These are phyloP conservation scores for Diplocarpon rosae DNA, from an alignment of 2,329 filamentous ascomycete genomes.

Conservation along the genomic window DNA sequence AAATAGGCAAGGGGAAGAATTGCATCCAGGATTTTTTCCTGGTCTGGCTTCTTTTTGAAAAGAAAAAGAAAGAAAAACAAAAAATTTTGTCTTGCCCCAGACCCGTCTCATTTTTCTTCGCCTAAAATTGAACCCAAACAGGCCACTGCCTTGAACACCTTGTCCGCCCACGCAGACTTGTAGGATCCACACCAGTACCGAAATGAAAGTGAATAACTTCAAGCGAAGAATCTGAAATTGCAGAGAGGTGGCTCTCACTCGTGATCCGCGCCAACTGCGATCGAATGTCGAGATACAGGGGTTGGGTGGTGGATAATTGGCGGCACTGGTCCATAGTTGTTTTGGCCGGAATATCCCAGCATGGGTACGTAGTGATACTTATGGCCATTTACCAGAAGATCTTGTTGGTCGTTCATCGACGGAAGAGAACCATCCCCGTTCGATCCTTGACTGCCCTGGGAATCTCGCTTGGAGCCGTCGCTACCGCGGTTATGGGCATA, in stretches of 20 bases:
- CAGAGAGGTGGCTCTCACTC: not conserved
- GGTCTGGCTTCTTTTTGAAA: too few relatives aligned
- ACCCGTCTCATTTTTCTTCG: not conserved
- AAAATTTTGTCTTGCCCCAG: not conserved
- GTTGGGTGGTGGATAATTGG: not conserved
- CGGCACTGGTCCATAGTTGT: not conserved
- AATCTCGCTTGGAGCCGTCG: conserved; percentile 9
- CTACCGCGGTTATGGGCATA: conserved; percentile 11
- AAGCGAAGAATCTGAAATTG: too few relatives aligned
- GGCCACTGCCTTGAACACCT: not conserved
- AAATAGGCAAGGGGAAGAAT: too few relatives aligned
- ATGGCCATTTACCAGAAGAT: not conserved
- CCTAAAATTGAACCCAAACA: not conserved
- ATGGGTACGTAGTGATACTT: conserved; percentile 2
- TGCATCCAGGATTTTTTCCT: too few relatives aligned
- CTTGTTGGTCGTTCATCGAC: not conserved
- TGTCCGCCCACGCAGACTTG: not conserved
- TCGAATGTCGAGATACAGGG: not conserved
- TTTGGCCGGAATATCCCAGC: not conserved
- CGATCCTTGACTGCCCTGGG: conserved; percentile 10
- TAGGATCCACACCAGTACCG: not conserved
- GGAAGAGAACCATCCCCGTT: conserved; percentile 4
- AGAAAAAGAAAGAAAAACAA: not conserved
- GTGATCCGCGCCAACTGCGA: conserved; percentile 3
- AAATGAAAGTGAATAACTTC: too few relatives aligned